A percentile compares a stretch with the other conserved stretches of the same genome.
phyloP scores from a whole-genome alignment of 495 filamentous ascomycete species.

The Pseudomonodictys pantanalensis region DNA sequence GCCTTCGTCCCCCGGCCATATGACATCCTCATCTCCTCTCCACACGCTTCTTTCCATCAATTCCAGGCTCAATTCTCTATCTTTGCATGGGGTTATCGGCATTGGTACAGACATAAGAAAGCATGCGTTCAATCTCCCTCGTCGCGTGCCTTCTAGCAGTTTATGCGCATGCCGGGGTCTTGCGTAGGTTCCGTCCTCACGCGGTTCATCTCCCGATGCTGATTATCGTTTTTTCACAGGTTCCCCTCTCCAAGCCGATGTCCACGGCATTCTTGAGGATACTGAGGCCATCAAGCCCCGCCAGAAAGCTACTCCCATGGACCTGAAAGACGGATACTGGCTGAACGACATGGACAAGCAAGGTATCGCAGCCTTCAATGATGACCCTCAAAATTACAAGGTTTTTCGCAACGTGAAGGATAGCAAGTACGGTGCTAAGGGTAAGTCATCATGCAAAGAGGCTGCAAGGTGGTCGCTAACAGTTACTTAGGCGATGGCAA shows the following conservation, averaged over 20 bases:
- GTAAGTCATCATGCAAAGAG: constrained; percentile 14
- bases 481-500: constrained; percentile 60
- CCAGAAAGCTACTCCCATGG: too few species aligned
- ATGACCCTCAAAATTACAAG: constrained; percentile 52
- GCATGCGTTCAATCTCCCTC: constrained; percentile 10
- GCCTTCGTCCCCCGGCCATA: too few species aligned
- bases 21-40: not conserved
- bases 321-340: constrained; percentile 22
- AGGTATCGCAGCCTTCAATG: constrained; percentile 35
- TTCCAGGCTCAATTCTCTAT: not conserved
- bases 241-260: not conserved
- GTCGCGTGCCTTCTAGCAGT: constrained; percentile 21
- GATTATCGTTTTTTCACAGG: not conserved
- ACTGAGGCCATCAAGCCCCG: too few species aligned
- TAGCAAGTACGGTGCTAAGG: constrained; percentile 32
- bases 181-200: not conserved
- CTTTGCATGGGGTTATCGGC: not conserved
- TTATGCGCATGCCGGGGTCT: not conserved
- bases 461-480: constrained; percentile 1
- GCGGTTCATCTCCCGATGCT: not conserved
- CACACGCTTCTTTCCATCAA: not conserved
- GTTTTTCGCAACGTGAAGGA: constrained; percentile 88
- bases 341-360: constrained; percentile 30
- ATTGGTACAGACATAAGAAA: not conserved
- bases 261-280: too few species aligned